Evolutionary conservation across 2,329 filamentous ascomycete species (phyloP), one percentile per base, ranked within the genome.

Genomic region (Trichophyton benhamiae): DNA sequence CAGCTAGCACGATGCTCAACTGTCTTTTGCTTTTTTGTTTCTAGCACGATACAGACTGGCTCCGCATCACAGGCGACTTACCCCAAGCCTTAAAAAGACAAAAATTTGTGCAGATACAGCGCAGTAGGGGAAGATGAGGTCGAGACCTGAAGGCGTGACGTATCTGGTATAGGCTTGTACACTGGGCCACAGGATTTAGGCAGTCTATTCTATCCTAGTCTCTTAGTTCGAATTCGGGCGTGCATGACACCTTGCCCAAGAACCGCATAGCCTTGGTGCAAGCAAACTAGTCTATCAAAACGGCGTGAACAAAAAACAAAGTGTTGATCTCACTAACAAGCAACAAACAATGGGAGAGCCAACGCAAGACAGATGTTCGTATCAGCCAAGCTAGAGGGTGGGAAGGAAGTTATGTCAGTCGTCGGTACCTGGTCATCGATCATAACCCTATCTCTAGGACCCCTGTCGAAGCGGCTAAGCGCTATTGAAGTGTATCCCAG

Each of bases 401-500:
- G 3, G 22, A 27, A 22, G 9, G 20, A 13, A 27, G 8, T 17
- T 20, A 13, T 52, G 20, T 25, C n/a, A 13, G 11, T 52, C 8
- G 6, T 36, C 13, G 17, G 27, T 33, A 55, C 52, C 52, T 17
- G 27, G 52, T 55, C 52, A 55, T 36, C 49, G 49, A 58, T 44
- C 55, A 58, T 58, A 58, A n/a, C 41, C 55, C 55, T 42, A 58
- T 42, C 20, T 58, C 36, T 6, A 58, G 11, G 33, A 58, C 17
- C 55, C 55, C 36, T 55, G 52, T 55, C 52, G 9, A 36, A 6
- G 25, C n/a, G 48, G 20, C 25, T 57, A 48, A 55, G 20, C 46
- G 48, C 52, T 71, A 73, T 68, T 74, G 71, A 60, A 74, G 71
- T 4, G 83, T 83, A 72, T 89, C 79, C 62, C 74, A 77, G 66